A percentile compares a stretch with the other conserved stretches of the same genome.
These are phyloP conservation scores for Verticillium zaregamsianum DNA, from an alignment of 2,329 filamentous ascomycete genomes.

Conservation along the genomic window DNA sequence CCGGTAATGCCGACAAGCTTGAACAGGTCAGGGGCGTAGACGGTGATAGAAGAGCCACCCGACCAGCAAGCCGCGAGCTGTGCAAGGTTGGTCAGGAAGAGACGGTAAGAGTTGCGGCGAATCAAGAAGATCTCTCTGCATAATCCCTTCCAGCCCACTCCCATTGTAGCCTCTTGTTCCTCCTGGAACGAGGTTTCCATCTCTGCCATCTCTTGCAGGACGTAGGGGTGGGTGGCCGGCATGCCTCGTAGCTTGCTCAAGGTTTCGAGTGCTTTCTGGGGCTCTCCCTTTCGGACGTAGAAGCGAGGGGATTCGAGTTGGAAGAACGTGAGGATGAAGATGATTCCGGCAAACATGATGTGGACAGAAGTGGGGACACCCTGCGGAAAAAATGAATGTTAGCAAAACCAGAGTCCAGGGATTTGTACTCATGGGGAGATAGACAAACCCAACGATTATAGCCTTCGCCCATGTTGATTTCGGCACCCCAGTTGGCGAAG, in stretches of 20 bases:
- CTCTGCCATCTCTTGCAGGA: constrained; percentile 55
- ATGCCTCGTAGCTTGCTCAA: constrained; percentile 58
- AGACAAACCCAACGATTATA: constrained; percentile 10
- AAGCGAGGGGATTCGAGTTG: constrained; percentile 68
- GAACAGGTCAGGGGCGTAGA: constrained; percentile 74
- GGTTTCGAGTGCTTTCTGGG: constrained; percentile 50
- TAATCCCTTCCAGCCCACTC: constrained; percentile 54
- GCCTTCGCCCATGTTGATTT: constrained; percentile 34
- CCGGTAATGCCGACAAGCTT: constrained; percentile 66
- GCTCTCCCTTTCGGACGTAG: constrained; percentile 59
- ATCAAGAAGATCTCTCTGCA: constrained; percentile 65
- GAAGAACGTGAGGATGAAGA: constrained; percentile 65
- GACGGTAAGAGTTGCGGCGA: constrained; percentile 66
- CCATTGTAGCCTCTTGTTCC: constrained; percentile 67
- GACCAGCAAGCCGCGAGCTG: constrained; percentile 73
- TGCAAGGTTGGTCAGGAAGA: constrained; percentile 63
- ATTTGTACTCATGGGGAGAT: not conserved
- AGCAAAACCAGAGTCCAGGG: constrained; percentile 6
- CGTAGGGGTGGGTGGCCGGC: constrained; percentile 53
- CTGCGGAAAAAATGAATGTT: constrained; percentile 30
- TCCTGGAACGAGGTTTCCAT: constrained; percentile 65
- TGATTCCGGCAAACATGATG: constrained; percentile 69
- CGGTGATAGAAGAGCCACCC: constrained; percentile 68
- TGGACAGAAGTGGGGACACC: constrained; percentile 61
- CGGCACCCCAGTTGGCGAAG: constrained; percentile 57